These are phyloP conservation scores for Avena insularis DNA, from an alignment of 176 grass and related monocot species.

Conservation along the genomic window DNA sequence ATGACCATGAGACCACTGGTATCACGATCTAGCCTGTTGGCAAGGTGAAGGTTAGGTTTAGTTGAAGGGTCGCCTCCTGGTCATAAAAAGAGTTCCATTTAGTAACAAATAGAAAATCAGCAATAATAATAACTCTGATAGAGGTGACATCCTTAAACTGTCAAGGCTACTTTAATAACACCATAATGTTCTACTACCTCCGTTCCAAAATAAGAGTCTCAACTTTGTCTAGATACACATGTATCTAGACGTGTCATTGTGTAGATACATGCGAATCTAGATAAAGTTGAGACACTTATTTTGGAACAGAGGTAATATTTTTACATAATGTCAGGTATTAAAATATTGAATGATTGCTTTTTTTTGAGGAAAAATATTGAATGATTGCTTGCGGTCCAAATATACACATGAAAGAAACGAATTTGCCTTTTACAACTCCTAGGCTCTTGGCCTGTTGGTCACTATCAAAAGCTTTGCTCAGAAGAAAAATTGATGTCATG, in stretches of 20 bases:
- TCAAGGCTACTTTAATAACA: neutral
- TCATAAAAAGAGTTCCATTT: slow-evolving; percentile 1
- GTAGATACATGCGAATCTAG: no score
- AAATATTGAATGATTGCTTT: slow-evolving; percentile 23
- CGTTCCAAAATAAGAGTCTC: no score
- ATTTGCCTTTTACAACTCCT: neutral
- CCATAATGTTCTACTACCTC: neutral
- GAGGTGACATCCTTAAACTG: neutral
- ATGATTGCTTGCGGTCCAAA: neutral
- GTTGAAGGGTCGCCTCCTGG: slow-evolving; percentile 45
- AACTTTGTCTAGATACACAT: no score
- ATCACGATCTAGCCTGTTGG: slow-evolving; percentile 86
- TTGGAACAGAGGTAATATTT: no score
- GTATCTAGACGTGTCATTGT: no score
- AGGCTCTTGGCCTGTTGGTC: neutral
- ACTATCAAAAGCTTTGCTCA: neutral
- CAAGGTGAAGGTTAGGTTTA: slow-evolving; percentile 69
- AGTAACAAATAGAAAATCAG: slow-evolving; percentile 16
- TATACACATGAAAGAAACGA: neutral
- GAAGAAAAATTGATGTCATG: neutral
- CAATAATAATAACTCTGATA: neutral
- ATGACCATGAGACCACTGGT: slow-evolving; percentile 98
- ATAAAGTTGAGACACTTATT: no score
- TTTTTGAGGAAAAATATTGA: neutral
- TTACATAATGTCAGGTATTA: neutral